A percentile compares a stretch with the other conserved stretches of the same genome.
Evolutionary conservation across 106 monocot species (phyloP).

Genomic region (Dendrobium catenatum): DNA sequence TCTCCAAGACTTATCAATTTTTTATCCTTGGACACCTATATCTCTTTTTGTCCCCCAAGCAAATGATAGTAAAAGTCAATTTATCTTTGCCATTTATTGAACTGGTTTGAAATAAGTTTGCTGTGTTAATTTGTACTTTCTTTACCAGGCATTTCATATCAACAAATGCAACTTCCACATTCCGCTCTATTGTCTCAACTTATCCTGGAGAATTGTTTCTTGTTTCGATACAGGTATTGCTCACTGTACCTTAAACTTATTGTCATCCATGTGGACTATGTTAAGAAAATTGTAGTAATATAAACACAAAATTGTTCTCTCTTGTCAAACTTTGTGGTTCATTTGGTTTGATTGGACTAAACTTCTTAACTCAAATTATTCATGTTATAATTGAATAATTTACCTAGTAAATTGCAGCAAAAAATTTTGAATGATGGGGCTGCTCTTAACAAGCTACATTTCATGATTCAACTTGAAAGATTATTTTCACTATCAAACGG

Average conservation of each 20-base stretch:
- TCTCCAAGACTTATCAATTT: no score
- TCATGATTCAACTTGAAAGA: background rate
- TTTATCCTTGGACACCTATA: no score
- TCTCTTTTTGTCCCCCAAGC: no score
- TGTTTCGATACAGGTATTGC: slow-evolving; percentile 79
- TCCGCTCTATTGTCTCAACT: slow-evolving; percentile 77
- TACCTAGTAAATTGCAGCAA: no score
- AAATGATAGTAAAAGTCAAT: no score
- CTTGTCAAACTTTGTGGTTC: background rate
- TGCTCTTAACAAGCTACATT: background rate
- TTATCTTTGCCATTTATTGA: no score
- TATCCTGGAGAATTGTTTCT: slow-evolving; percentile 75
- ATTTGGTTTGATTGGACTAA: background rate
- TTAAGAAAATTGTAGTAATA: background rate
- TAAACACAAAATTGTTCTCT: background rate
- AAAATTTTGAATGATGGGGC: no score
- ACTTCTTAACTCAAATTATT: background rate
- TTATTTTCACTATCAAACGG: background rate
- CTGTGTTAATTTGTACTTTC: background rate
- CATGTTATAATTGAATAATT: no score
- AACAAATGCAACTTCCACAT: slow-evolving; percentile 85
- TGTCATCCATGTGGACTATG: background rate
- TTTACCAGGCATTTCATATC: slow-evolving; percentile 60
- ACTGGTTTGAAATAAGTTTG: no score
- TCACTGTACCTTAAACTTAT: background rate